These are phyloP conservation scores for Myxozyma nipponensis DNA, from an alignment of 805 yeast genomes.

Conservation along the genomic window DNA sequence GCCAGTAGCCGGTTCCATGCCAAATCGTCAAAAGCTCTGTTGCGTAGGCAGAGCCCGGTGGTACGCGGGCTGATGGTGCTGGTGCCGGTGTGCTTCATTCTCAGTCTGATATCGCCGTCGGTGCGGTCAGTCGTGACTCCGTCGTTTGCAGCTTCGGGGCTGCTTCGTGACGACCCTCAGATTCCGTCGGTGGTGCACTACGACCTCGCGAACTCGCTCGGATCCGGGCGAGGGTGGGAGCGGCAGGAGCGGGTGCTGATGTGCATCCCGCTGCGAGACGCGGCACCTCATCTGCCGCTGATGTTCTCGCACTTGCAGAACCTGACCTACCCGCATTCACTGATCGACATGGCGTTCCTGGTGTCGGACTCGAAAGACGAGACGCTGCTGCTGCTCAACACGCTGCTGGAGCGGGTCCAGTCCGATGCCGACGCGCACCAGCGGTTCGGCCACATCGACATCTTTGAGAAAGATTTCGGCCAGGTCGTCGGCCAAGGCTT, in stretches of 20 bases:
- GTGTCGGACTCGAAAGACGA: constrained; percentile 89
- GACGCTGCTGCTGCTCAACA: constrained; percentile 66
- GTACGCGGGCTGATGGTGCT: constrained; percentile 11
- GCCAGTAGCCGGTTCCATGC: constrained; percentile 20
- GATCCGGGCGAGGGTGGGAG: constrained; percentile 75
- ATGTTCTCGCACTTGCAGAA: constrained; percentile 77
- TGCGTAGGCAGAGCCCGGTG: constrained; percentile 10
- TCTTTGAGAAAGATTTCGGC: constrained; percentile 87
- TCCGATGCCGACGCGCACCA: constrained; percentile 54
- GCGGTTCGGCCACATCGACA: constrained; percentile 82
- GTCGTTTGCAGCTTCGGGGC: constrained; percentile 11
- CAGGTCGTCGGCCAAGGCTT: constrained; percentile 91
- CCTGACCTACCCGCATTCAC: constrained; percentile 74
- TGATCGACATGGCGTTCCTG: constrained; percentile 77
- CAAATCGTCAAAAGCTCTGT: constrained; percentile 7
- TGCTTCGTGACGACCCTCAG: constrained; percentile 30
- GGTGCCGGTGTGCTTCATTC: constrained; percentile 11
- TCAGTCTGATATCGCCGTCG: constrained; percentile 25
- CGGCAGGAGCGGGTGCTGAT: constrained; percentile 73
- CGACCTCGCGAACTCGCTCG: constrained; percentile 64
- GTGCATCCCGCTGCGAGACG: constrained; percentile 89
- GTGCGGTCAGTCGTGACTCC: constrained; percentile 15
- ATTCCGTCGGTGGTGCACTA: constrained; percentile 55
- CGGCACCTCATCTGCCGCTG: constrained; percentile 85
- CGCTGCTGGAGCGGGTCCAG: constrained; percentile 60